These are phyloP conservation scores for Gynandropsis gynandra DNA, from an alignment of 345 rosid genomes.

Conservation along the genomic window DNA sequence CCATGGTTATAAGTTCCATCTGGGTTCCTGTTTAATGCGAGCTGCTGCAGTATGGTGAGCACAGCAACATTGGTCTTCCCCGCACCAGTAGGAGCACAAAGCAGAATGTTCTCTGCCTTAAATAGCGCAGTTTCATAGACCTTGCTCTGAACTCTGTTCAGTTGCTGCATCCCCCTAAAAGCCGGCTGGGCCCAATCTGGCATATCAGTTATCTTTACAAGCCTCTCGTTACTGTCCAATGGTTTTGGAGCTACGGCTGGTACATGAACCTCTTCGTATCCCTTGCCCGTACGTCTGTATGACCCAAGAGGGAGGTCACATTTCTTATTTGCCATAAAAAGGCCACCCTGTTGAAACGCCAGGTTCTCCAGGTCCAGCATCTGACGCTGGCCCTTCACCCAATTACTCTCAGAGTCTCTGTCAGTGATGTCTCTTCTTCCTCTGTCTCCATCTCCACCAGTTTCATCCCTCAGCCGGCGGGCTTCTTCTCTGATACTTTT, in stretches of 20 bases:
- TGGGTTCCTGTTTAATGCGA: conserved; percentile 44
- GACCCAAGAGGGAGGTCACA: conserved; percentile 83
- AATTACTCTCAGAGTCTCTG: conserved; percentile 63
- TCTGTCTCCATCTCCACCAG: conserved; percentile 53
- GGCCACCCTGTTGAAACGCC: conserved; percentile 86
- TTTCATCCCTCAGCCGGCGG: conserved; percentile 75
- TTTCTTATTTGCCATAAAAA: conserved; percentile 78
- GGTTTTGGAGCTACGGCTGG: conserved; percentile 67
- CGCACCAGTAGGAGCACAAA: conserved; percentile 98
- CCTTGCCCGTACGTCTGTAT: conserved; percentile 52
- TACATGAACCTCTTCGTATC: conserved; percentile 93
- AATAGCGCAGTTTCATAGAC: conserved; percentile 80
- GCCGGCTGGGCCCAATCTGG: conserved; percentile 97
- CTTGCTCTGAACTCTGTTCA: conserved; percentile 93
- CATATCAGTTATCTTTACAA: conserved; percentile 75
- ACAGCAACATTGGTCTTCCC: conserved; percentile 98
- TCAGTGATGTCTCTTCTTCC: conserved; percentile 55
- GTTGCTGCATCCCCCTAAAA: conserved; percentile 77
- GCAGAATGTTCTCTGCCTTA: conserved; percentile 67
- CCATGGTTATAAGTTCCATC: conserved; percentile 74
- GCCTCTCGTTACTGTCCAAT: conserved; percentile 48
- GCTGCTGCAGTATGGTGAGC: conserved; percentile 92
- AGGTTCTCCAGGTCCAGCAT: conserved; percentile 72
- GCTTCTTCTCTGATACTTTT: conserved; percentile 97
- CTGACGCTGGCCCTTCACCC: conserved; percentile 83